Percentiles rank a stretch among this genome's conserved stretches.
Conservation (phyloP, 2,329 filamentous ascomycete species). For the Claviceps humidiphila region DNA sequence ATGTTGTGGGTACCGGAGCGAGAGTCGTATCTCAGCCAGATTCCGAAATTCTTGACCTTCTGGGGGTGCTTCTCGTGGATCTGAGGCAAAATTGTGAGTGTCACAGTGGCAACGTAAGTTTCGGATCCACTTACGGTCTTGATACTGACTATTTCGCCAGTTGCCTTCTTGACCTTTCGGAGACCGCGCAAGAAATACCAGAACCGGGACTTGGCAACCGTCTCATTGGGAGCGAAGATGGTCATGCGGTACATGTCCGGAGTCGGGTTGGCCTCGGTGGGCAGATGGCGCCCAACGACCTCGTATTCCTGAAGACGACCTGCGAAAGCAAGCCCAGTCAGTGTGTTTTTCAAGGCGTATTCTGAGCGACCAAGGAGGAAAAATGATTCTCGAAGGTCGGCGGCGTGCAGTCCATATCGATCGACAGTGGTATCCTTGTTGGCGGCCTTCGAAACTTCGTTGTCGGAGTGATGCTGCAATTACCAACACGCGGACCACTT, state of each 20-base stretch:
- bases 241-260: slow-evolving; percentile 99
- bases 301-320: slow-evolving; percentile 99
- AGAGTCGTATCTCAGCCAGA: slow-evolving; percentile 99
- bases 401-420: background rate
- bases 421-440: too few species aligned
- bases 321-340: slow-evolving; percentile 25
- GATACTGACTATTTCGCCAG: slow-evolving; percentile 95
- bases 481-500: background rate
- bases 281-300: slow-evolving; percentile 99
- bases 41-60: slow-evolving; percentile 99
- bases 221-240: slow-evolving; percentile 96
- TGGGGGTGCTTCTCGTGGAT: slow-evolving; percentile 98
- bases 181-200: slow-evolving; percentile 99
- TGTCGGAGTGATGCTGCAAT: background rate
- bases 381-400: background rate
- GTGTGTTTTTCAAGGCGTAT: background rate
- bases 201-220: slow-evolving; percentile 99
- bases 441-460: background rate
- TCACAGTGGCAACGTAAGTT: background rate
- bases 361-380: background rate
- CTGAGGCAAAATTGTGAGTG: slow-evolving; percentile 29
- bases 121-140: slow-evolving; percentile 56
- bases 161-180: slow-evolving; percentile 99
- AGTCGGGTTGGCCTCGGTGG: slow-evolving; percentile 90
- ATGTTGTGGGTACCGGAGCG: slow-evolving; percentile 99